Evolutionary conservation across 2,329 filamentous ascomycete species (phyloP).

Genomic region (Aspergillus ochraceus): DNA sequence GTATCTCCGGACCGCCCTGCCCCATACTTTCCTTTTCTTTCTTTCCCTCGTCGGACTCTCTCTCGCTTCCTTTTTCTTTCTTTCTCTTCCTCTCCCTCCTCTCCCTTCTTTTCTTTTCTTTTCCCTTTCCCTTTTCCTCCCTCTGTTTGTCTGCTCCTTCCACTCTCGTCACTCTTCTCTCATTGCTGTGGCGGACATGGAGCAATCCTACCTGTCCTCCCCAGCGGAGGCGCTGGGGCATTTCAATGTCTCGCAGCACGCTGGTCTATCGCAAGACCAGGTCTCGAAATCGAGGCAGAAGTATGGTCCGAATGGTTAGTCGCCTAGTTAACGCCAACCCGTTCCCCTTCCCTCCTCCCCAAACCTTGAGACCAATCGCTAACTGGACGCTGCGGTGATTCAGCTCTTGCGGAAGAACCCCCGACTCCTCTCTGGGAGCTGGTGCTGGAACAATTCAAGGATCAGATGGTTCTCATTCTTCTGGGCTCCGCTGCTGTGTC

Average conservation of each 20-base stretch:
- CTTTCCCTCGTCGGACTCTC: not conserved
- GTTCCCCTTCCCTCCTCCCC: not conserved
- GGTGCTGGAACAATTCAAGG: slow-evolving; percentile 97
- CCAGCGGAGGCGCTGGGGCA: slow-evolving; percentile 52
- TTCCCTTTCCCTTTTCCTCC: slow-evolving; percentile 12
- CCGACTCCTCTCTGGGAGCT: slow-evolving; percentile 96
- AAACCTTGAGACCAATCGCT: not conserved
- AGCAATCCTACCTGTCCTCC: slow-evolving; percentile 53
- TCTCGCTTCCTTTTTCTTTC: slow-evolving; percentile 10
- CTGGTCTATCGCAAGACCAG: slow-evolving; percentile 52
- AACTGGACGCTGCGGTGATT: not conserved
- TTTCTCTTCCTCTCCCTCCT: slow-evolving; percentile 4
- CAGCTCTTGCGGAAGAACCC: slow-evolving; percentile 81
- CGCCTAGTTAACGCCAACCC: not conserved
- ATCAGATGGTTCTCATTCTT: slow-evolving; percentile 94
- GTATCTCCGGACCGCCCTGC: slow-evolving; percentile 5
- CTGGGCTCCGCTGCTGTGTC: slow-evolving; percentile 90
- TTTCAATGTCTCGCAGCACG: slow-evolving; percentile 53
- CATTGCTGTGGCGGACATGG: slow-evolving; percentile 42
- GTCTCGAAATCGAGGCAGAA: slow-evolving; percentile 48
- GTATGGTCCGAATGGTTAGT: slow-evolving; percentile 57
- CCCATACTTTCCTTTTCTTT: slow-evolving; percentile 12
- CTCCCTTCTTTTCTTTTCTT: slow-evolving; percentile 1
- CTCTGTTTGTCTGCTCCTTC: not conserved
- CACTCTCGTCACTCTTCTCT: slow-evolving; percentile 5